Base-by-base conservation (phyloP, 2,329 filamentous ascomycete species). In the Allantophomopsis cytisporea region DNA sequence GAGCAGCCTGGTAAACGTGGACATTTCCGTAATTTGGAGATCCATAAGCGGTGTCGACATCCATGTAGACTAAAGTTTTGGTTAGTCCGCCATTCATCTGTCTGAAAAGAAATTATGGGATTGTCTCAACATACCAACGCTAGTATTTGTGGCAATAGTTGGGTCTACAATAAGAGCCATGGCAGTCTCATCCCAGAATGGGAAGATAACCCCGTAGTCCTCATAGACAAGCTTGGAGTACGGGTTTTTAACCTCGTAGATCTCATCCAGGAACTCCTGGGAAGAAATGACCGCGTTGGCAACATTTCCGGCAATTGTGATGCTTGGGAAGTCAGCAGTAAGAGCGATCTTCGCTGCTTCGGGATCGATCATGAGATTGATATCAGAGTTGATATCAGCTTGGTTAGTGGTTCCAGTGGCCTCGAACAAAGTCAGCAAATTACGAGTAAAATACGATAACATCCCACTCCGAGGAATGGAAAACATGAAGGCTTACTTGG, bases 291-390 rank as follows among this genome's bases (percentile, higher is more conserved):
- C 56, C 45, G 65, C 60, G 48, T 68, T 68, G n/a, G 64, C 64
- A 33, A 59, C 61, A 42, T 68, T 66, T 3, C 63, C 61, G 11
- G 58, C 62, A 40, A 68, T 56, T 20, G 60, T 55, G 40, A 65
- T 68, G 31, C 60, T 60, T 6, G 62, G 62, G 45, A 68, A 70
- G 21, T 58, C 49, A 6, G 67, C 64, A 1, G 60, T 66, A 14
- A 71, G 47, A 0, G 64, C 64, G 37, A 69, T 67, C 45, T 69
- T 68, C 14, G 64, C 54, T 2, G 60, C 63, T 50, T 70, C 66
- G 1, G 66, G 65, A 39, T 71, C 66, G 32, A 68, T 61, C 56
- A 67, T 68, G 2, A 69, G 50, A 50, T 69, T 71, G 49, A 68
- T 65, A 44, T 65, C 50, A 8, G 46, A 53, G 38, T 50, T 51